Evolutionary conservation across 2,329 filamentous ascomycete species (phyloP).

Genomic region (Alternaria atra): DNA sequence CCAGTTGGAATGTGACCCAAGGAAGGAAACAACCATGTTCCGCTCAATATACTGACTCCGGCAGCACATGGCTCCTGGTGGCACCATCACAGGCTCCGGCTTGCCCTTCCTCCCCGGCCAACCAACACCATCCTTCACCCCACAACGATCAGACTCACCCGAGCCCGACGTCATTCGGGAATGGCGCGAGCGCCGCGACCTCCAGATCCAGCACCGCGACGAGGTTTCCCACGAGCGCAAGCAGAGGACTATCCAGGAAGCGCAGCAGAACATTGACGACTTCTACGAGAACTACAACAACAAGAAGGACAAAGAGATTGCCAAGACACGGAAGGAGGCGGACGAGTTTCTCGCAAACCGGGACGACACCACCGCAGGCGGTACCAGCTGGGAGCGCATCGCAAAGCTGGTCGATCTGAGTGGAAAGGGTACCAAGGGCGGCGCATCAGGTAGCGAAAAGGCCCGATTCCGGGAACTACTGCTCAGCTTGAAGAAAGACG

Average conservation of each 20-base stretch:
- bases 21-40: background rate
- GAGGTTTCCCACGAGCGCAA: conserved; percentile 85
- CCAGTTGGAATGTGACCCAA: background rate
- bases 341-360: conserved; percentile 89
- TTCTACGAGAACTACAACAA: conserved; percentile 99
- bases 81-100: conserved; percentile 78
- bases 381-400: conserved; percentile 98
- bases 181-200: conserved; percentile 91
- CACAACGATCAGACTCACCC: conserved; percentile 73
- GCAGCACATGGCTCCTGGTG: conserved; percentile 76
- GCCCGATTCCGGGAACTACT: conserved; percentile 94
- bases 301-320: conserved; percentile 93
- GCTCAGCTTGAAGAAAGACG: conserved; percentile 87
- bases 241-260: conserved; percentile 84
- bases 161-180: conserved; percentile 87
- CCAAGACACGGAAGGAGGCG: conserved; percentile 88
- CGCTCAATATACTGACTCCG: conserved; percentile 20
- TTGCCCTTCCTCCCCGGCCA: conserved; percentile 62
- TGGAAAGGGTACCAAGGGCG: conserved; percentile 88
- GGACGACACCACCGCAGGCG: conserved; percentile 92
- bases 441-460: conserved; percentile 90
- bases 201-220: conserved; percentile 81
- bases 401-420: conserved; percentile 97
- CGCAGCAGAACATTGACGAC: conserved; percentile 94
- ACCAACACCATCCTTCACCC: conserved; percentile 49